Evolutionary conservation across 305 asterid genomes (phyloP).

Genomic region (Fraxinus albicans): DNA sequence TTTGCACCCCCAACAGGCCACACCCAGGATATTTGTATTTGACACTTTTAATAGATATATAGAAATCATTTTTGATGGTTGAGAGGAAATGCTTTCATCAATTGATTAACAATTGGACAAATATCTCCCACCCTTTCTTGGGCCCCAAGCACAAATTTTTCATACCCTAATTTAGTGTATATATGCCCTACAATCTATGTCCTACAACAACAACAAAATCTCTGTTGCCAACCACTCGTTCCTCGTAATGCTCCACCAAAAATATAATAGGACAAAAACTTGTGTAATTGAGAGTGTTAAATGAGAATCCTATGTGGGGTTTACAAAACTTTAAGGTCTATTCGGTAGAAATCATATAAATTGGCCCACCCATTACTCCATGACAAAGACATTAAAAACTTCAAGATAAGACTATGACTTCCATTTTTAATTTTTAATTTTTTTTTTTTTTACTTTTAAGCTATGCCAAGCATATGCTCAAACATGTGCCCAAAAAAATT

Average conservation of each 20-base stretch:
- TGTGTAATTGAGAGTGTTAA: conserved; percentile 21
- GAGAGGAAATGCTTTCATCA: not conserved
- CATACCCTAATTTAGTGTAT: not conserved
- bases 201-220: conserved; percentile 8
- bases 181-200: conserved; percentile 14
- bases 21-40: not conserved
- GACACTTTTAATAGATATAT: not conserved
- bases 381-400: conserved; percentile 15
- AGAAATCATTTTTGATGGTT: not conserved
- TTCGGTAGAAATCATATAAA: not conserved
- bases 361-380: conserved; percentile 27
- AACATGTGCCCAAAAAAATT: not conserved
- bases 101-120: not conserved
- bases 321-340: conserved; percentile 24
- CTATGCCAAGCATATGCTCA: not conserved
- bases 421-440: too few relatives aligned
- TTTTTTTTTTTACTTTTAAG: not conserved
- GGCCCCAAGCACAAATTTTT: not conserved
- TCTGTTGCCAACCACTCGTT: conserved; percentile 22
- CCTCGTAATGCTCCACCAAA: conserved; percentile 27
- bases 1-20: not conserved
- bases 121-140: not conserved
- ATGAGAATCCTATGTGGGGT: conserved; percentile 50
- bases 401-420: not conserved
- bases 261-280: conserved; percentile 32